Evolutionary conservation across 148 eudicot species (phyloP).

Genomic region (Rhododendron henanense): DNA sequence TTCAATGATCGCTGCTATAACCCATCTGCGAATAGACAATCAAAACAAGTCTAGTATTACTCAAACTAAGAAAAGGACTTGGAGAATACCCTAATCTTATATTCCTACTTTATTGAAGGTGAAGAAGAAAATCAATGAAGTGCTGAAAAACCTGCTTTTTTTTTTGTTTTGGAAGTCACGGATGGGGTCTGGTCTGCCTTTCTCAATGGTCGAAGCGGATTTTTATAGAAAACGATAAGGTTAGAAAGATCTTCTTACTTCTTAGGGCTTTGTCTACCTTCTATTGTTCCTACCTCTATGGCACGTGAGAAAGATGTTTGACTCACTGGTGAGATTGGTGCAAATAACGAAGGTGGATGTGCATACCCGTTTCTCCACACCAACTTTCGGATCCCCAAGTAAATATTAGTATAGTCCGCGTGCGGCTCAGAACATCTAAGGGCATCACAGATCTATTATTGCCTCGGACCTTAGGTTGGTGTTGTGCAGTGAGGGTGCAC

Average conservation of each 20-base stretch:
- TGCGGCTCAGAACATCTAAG: too few species aligned
- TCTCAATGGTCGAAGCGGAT: neutral
- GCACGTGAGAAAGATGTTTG: neutral
- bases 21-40: neutral
- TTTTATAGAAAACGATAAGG: neutral
- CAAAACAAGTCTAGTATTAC: neutral
- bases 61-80: neutral
- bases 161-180: neutral
- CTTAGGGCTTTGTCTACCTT: neutral
- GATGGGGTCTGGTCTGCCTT: neutral
- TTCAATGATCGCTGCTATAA: neutral
- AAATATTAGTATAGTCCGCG: too few species aligned
- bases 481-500: too few species aligned
- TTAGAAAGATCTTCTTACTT: neutral
- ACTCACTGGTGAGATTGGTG: neutral
- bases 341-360: neutral
- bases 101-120: neutral
- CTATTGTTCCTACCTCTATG: neutral
- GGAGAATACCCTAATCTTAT: neutral
- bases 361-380: neutral
- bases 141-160: neutral
- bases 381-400: neutral
- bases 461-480: too few species aligned
- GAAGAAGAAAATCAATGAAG: neutral
- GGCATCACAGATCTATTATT: too few species aligned